Evolutionary conservation across 768 basidiomycete genomes (phyloP).

Genomic region (Clitopilus hobsonii): DNA sequence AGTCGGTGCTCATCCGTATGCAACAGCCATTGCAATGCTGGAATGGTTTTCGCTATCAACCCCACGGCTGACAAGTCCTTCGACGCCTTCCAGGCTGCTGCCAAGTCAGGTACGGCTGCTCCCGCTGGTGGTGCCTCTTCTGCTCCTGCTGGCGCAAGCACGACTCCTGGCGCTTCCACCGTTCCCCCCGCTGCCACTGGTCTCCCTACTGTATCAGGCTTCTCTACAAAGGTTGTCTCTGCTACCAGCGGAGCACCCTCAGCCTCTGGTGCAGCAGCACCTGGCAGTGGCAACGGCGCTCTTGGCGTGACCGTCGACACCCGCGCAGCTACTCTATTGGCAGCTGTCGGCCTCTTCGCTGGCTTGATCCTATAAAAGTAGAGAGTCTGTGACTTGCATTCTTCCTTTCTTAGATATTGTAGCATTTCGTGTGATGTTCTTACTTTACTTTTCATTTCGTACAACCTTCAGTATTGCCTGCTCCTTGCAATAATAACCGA

Average conservation of each 20-base stretch:
- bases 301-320: slow-evolving; percentile 21
- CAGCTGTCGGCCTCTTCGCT: slow-evolving; percentile 24
- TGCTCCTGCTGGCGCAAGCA: background rate
- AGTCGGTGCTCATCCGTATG: background rate
- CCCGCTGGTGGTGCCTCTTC: slow-evolving; percentile 12
- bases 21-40: slow-evolving; percentile 40
- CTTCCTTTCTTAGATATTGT: slow-evolving; percentile 10
- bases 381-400: slow-evolving; percentile 2
- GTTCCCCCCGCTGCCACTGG: slow-evolving; percentile 3
- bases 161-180: background rate
- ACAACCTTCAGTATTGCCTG: background rate
- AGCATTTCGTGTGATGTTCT: background rate
- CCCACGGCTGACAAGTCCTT: slow-evolving; percentile 42
- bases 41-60: slow-evolving; percentile 64
- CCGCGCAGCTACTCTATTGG: slow-evolving; percentile 26
- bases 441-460: background rate
- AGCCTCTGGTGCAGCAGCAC: no score
- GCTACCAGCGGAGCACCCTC: no score
- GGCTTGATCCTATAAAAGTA: slow-evolving; percentile 24
- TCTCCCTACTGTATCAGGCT: slow-evolving; percentile 8
- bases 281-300: slow-evolving; percentile 16
- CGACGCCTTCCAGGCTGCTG: slow-evolving; percentile 36
- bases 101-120: slow-evolving; percentile 12
- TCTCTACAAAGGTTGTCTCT: background rate
- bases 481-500: background rate